phyloP scores from a whole-genome alignment of 352 stramenopile genomes.

The Phytophthora foliorum region DNA sequence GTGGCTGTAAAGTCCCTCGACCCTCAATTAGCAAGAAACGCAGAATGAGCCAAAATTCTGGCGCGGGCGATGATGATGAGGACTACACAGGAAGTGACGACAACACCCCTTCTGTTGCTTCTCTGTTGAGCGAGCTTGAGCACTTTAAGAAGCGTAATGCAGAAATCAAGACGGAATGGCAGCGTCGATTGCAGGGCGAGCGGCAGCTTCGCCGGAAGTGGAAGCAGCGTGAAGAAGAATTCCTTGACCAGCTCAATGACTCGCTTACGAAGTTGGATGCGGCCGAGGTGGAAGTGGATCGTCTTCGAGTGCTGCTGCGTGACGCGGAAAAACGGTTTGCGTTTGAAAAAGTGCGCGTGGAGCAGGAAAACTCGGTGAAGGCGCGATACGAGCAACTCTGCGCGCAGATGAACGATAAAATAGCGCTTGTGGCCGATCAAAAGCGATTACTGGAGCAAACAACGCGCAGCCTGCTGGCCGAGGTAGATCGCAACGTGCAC shows the following conservation, averaged over 20 bases:
- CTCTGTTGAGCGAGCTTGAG: conserved; percentile 62
- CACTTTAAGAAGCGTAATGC: conserved; percentile 86
- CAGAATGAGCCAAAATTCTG: conserved; percentile 24
- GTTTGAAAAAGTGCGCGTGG: conserved; percentile 73
- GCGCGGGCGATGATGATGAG: conserved; percentile 36
- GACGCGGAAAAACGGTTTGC: conserved; percentile 77
- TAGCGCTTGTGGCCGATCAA: conserved; percentile 72
- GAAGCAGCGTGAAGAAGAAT: conserved; percentile 83
- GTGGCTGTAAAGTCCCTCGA: conserved; percentile 7
- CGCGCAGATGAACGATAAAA: conserved; percentile 77
- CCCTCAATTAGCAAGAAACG: conserved; percentile 14
- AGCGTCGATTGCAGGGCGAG: conserved; percentile 80
- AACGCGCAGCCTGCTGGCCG: conserved; percentile 70
- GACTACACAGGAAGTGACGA: conserved; percentile 40
- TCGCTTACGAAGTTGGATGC: conserved; percentile 61
- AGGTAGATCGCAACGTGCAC: conserved; percentile 82
- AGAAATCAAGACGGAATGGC: conserved; percentile 84
- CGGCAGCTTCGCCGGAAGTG: conserved; percentile 82
- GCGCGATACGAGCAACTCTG: conserved; percentile 78
- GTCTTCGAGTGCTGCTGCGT: conserved; percentile 57
- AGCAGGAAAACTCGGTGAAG: conserved; percentile 87
- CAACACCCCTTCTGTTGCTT: conserved; percentile 33
- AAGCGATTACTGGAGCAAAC: conserved; percentile 86
- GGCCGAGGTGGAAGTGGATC: conserved; percentile 52
- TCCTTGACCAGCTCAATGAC: conserved; percentile 73